Conservation (phyloP, 2,329 filamentous ascomycete species). For the Cytospora piceicola region DNA sequence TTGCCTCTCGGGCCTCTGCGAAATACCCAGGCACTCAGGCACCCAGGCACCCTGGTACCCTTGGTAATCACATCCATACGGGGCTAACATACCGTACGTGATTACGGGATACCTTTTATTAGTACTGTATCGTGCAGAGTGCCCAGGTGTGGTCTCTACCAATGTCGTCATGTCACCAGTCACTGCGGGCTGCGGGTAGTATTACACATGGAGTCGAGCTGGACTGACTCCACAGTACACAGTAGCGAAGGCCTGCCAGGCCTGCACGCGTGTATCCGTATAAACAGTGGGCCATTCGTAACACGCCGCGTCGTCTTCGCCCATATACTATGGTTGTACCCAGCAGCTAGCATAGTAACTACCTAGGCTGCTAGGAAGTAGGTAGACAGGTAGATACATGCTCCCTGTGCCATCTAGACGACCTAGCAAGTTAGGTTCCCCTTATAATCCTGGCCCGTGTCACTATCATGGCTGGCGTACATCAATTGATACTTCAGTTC, state of each 20-base stretch:
- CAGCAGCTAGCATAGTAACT: no score
- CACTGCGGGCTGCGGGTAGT: neutral
- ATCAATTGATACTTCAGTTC: neutral
- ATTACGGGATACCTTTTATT: neutral
- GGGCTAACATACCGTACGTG: neutral
- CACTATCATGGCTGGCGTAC: neutral
- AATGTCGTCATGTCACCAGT: neutral
- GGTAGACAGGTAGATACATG: neutral
- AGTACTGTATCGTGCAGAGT: neutral
- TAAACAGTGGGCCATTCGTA: neutral
- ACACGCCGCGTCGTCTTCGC: constrained; percentile 2
- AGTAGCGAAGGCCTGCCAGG: neutral
- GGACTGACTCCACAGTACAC: neutral
- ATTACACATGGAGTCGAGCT: neutral
- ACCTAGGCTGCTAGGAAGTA: no score
- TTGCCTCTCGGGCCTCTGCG: no score
- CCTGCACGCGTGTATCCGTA: neutral
- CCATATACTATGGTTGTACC: no score
- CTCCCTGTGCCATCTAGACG: neutral
- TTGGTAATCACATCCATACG: neutral
- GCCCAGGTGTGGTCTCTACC: neutral
- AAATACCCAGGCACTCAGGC: no score
- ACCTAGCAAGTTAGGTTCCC: neutral
- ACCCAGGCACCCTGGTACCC: no score
- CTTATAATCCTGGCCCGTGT: neutral